Base-by-base conservation (phyloP, 805 yeast species). In the Metahyphopichia silvanorum region DNA sequence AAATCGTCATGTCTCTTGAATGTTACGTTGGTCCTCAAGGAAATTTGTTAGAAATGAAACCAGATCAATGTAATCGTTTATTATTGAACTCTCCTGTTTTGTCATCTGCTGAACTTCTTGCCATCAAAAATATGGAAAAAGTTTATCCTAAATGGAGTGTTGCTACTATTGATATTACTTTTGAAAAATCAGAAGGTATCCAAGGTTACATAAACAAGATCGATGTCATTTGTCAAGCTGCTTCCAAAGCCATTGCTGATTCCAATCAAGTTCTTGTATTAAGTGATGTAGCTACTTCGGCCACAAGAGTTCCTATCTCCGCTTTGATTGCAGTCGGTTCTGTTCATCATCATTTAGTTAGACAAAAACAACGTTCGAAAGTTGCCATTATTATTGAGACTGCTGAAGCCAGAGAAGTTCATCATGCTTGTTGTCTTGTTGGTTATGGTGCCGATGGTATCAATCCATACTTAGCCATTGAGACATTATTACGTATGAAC, bases 21-120 rank as follows among this genome's bases (percentile, higher is more conserved):
- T 91, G 98, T 66, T 87, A 85, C 61, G 81, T 91, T 51, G 98
- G 98, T 35, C 98, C 98, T n/a, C 98, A 93, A 62, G 98, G 96
- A 37, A 91, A 91, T 58, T 66, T 91, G 44, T 74, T 91, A 53
- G 98, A 93, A 61, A 87, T 88, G 89, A 80, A 82, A 52, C 81
- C 96, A 7, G 71, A 74, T 36, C 98, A 93, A 68, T 91, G 97
- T 72, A 84, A 89, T 67, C 75, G 98, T 47, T 71, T 91, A 53
- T 66, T 83, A 43, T 70, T 91, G 57, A 76, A 77, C 33, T 82
- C 96, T 16, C 98, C 98, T 36, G 77, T 91, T 27, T 66, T 91
- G 47, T 70, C 84, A 16, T 73, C 79, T 55, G 66, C 72, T 42
- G 94, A 93, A 59, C 75, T 88, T 47, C 64, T 63, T 27, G 94